These are phyloP conservation scores for Phytophthora europaea DNA, from an alignment of 352 stramenopile genomes.

Conservation along the genomic window DNA sequence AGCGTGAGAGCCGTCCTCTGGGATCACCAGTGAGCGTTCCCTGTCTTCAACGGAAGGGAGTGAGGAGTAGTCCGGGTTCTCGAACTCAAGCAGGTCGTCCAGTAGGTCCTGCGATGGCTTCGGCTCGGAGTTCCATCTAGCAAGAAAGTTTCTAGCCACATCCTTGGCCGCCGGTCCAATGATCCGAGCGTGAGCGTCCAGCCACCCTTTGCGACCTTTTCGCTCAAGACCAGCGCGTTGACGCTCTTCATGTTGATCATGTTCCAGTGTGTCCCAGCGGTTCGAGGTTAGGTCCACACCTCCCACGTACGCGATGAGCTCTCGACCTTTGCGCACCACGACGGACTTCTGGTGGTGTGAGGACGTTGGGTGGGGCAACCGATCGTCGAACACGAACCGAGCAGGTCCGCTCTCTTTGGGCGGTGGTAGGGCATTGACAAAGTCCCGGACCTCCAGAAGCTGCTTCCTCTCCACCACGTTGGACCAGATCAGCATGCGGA, in stretches of 20 bases:
- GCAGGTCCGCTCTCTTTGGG: conserved; percentile 25
- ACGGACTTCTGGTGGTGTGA: conserved; percentile 73
- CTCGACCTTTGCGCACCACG: conserved; percentile 45
- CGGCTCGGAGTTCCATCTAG: conserved; percentile 59
- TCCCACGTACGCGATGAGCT: conserved; percentile 50
- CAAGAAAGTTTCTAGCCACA: conserved; percentile 59
- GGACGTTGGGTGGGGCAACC: conserved; percentile 51
- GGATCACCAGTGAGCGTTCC: neutral
- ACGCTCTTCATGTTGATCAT: conserved; percentile 49
- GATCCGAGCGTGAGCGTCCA: conserved; percentile 56
- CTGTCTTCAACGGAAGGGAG: conserved; percentile 18
- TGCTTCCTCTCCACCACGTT: conserved; percentile 56
- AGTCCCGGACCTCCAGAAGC: conserved; percentile 52
- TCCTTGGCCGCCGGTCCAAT: conserved; percentile 49
- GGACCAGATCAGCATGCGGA: conserved; percentile 57
- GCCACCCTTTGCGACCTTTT: conserved; percentile 47
- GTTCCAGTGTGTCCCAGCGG: conserved; percentile 59
- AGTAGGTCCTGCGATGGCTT: conserved; percentile 33
- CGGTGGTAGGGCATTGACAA: conserved; percentile 44
- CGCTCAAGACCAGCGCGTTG: conserved; percentile 34
- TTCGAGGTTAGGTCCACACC: conserved; percentile 54
- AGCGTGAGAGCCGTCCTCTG: conserved; percentile 19
- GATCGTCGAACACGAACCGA: conserved; percentile 63
- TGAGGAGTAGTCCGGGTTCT: conserved; percentile 38
- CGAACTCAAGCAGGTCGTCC: conserved; percentile 50